Conservation (phyloP, 352 stramenopile genomes). For the Phytophthora syringae region DNA sequence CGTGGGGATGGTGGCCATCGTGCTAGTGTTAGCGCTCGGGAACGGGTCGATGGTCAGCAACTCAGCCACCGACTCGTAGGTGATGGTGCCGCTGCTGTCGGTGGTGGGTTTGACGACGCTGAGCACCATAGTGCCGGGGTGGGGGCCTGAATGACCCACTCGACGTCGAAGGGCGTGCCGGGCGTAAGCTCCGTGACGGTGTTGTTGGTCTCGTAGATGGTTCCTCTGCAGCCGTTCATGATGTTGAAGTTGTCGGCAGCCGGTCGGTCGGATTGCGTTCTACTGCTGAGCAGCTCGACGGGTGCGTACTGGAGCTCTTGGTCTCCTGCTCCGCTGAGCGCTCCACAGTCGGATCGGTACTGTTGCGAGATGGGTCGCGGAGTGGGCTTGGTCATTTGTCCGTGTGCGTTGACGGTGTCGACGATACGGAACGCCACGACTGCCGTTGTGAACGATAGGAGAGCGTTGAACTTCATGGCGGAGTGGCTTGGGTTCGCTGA, state of each 20-base stretch:
- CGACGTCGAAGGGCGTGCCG: slow-evolving; percentile 50
- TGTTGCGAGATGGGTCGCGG: slow-evolving; percentile 41
- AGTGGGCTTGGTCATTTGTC: slow-evolving; percentile 43
- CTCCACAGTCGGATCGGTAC: slow-evolving; percentile 51
- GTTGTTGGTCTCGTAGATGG: slow-evolving; percentile 57
- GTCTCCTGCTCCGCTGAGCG: slow-evolving; percentile 49
- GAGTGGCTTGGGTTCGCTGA: neutral
- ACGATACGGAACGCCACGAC: slow-evolving; percentile 9
- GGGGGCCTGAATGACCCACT: slow-evolving; percentile 66
- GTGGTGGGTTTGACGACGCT: slow-evolving; percentile 61
- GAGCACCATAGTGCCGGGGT: slow-evolving; percentile 60
- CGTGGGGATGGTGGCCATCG: slow-evolving; percentile 45
- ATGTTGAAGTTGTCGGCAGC: slow-evolving; percentile 59
- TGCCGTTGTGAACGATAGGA: slow-evolving; percentile 11
- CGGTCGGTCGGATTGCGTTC: slow-evolving; percentile 52
- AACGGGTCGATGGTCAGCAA: slow-evolving; percentile 44
- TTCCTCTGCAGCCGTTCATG: slow-evolving; percentile 69
- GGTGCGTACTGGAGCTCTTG: slow-evolving; percentile 61
- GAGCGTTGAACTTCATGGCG: slow-evolving; percentile 27
- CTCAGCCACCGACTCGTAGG: slow-evolving; percentile 40
- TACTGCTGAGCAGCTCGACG: slow-evolving; percentile 55
- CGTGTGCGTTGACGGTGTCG: slow-evolving; percentile 31
- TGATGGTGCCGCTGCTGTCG: slow-evolving; percentile 45
- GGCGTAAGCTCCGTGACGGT: slow-evolving; percentile 48
- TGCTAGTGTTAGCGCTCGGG: slow-evolving; percentile 15